Evolutionary conservation across 2,329 filamentous ascomycete species (phyloP), one percentile per base, ranked within the genome.

Genomic region (Xylariaceae sp.): DNA sequence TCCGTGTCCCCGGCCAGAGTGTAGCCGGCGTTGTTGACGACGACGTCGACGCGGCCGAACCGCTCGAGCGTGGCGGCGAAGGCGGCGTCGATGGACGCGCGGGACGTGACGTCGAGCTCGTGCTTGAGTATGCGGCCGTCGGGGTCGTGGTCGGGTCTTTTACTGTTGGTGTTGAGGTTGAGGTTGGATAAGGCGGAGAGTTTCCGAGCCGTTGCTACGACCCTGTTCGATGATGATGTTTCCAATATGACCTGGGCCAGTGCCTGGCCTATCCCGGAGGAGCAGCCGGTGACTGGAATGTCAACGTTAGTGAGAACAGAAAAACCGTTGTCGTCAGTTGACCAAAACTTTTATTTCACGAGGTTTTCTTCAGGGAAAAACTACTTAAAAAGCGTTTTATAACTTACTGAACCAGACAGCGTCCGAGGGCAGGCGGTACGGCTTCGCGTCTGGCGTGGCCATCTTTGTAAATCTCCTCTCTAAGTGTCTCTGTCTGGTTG

Each of bases 21-120:
- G 30, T 59, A 61, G 0, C 59, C 59, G 0, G 57, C 59, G 16
- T 59, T 60, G 26, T 61, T 60, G 15, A 63, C 56, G 1, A 63
- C 46, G 3, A 62, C 50, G 24, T 63, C 60, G 28, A 63, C 37
- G 11, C 56, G 52, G 3, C 64, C 63, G 21, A 67, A 66, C 5
- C 57, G 37, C 1, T 44, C 38, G 2, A 60, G 53, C 2, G 66
- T 54, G 0, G 51, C 44, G 0, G 39, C 18, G 11, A 72, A 47
- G 0, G 66, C 66, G 1, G 38, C 36, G 7, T 60, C 47, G 40
- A 72, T 62, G 1, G 62, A 61, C 0, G 36, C 15, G 0, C 48
- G 43, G 0, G 62, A 70, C 0, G 67, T 72, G 2, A 76, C 70
- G 39, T 75, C 70, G 2, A 75, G 55, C 0, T 55, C 50, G 2